Conservation (phyloP, 768 basidiomycete genomes). For the Russula ochroleuca region DNA sequence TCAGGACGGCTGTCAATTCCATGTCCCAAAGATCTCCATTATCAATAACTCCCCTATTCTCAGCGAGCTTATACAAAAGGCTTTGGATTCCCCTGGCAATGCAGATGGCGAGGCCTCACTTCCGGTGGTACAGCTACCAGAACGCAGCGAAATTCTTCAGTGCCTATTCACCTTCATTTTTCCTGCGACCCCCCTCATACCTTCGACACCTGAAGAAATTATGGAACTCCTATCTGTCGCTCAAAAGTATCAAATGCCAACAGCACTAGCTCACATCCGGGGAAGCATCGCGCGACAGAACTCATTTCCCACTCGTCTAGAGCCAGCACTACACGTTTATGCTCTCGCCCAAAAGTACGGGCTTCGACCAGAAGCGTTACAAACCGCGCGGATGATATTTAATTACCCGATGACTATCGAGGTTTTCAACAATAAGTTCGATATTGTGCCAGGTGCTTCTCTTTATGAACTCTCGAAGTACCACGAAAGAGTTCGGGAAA, state of each 20-base stretch:
- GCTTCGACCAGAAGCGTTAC: neutral
- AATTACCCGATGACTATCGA: neutral
- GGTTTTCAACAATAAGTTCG: neutral
- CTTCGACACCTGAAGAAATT: neutral
- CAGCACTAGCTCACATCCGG: neutral
- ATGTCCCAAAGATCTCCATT: slow-evolving; percentile 42
- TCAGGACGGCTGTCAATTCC: slow-evolving; percentile 42
- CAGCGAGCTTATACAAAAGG: neutral
- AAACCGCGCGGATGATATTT: neutral
- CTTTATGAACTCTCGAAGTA: slow-evolving; percentile 18
- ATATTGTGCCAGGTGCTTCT: neutral
- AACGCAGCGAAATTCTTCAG: neutral
- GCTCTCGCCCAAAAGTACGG: slow-evolving; percentile 5
- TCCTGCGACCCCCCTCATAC: neutral
- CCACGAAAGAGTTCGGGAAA: neutral
- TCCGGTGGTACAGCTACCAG: neutral
- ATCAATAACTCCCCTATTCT: slow-evolving; percentile 36
- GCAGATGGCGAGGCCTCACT: neutral
- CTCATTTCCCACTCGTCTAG: neutral
- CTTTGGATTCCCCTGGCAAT: no score
- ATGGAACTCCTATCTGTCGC: slow-evolving; percentile 7
- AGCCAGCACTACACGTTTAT: neutral
- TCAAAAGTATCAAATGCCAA: slow-evolving; percentile 6
- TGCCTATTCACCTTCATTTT: slow-evolving; percentile 17
- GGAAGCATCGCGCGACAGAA: neutral